Conservation (phyloP, 2,329 filamentous ascomycete species). For the Capronia coronata region DNA sequence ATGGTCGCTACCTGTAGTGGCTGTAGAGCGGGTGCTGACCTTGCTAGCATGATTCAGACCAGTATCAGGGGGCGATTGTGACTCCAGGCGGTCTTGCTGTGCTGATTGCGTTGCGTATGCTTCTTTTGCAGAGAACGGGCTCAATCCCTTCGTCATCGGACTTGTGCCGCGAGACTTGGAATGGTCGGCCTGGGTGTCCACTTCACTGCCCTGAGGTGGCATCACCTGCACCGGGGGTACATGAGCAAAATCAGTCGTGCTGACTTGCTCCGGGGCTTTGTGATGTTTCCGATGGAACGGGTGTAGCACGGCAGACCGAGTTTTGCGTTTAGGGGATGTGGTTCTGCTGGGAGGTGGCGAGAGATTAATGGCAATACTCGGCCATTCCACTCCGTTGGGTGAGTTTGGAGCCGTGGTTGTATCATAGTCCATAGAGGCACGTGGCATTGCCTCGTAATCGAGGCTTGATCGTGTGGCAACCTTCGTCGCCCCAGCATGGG, state of each 20-base stretch:
- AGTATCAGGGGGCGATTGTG: slow-evolving; percentile 10
- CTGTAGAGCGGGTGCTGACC: slow-evolving; percentile 41
- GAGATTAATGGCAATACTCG: slow-evolving; percentile 56
- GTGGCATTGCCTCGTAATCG: slow-evolving; percentile 21
- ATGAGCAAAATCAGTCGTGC: slow-evolving; percentile 35
- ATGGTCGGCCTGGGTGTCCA: slow-evolving; percentile 8
- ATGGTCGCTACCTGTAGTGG: slow-evolving; percentile 40
- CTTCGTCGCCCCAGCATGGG: slow-evolving; percentile 8
- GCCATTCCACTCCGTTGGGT: slow-evolving; percentile 43
- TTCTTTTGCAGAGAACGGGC: not conserved
- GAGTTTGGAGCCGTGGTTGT: slow-evolving; percentile 40
- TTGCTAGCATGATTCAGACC: slow-evolving; percentile 27
- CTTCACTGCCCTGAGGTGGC: slow-evolving; percentile 4
- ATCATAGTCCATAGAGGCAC: slow-evolving; percentile 41
- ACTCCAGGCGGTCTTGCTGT: slow-evolving; percentile 8
- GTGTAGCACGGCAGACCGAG: slow-evolving; percentile 38
- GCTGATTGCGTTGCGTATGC: slow-evolving; percentile 1
- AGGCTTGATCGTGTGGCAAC: slow-evolving; percentile 14
- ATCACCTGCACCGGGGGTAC: slow-evolving; percentile 1
- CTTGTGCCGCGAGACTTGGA: slow-evolving; percentile 24
- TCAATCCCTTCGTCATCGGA: slow-evolving; percentile 17
- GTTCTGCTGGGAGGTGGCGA: slow-evolving; percentile 59
- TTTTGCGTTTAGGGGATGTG: slow-evolving; percentile 57
- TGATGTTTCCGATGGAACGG: slow-evolving; percentile 31
- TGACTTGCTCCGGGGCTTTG: slow-evolving; percentile 35